Evolutionary conservation across 495 filamentous ascomycete species (phyloP), one percentile per base, ranked within the genome.

Genomic region (Parathielavia hyrcaniae): DNA sequence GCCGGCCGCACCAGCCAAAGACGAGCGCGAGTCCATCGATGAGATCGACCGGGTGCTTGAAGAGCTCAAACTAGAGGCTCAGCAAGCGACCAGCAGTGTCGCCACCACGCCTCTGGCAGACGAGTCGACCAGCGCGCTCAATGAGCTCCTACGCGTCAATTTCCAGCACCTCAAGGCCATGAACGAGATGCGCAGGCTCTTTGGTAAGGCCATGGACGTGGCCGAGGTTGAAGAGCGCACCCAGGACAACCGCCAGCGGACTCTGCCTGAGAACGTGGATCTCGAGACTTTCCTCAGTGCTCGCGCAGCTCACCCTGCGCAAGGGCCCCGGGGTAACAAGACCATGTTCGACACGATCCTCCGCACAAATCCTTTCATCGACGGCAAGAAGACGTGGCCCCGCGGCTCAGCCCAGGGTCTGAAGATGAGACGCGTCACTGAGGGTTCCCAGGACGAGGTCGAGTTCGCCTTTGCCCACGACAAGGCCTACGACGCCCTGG

Each of bases 161-260:
- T 81, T 87, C 1, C 81, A 86, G 59, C 82, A 88, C 61, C 81
- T 99, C 12, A 95, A 95, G 67, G 87, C 87, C 14, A 78, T 81
- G 7, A 95, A 96, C 62, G 93, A 99, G 72, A 97, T 99, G 91
- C 86, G 89, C 43, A 84, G 83, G 59, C 73, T 99, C 3, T 99
- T 99, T 72, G 93, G 93, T 0, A 85, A 86, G 30, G 87, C 87
- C 11, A 73, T 93, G 54, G 82, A 88, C 46, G 79, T 80, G 17
- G 81, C 83, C 16, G 75, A 81, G 30, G 72, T 78, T 26, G 81
- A 80, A 20, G 75, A 78, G 51, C 68, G 78, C 46, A 78, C 84
- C 64, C 80, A 57, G 68, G 62, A 55, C 60, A 58, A 65, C 59
- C 65, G 59, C 55, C 58, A 64, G 54, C 77, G 80, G 48, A 71